phyloP scores from a whole-genome alignment of 768 basidiomycete genomes.

The Lactifluus pinguis region DNA sequence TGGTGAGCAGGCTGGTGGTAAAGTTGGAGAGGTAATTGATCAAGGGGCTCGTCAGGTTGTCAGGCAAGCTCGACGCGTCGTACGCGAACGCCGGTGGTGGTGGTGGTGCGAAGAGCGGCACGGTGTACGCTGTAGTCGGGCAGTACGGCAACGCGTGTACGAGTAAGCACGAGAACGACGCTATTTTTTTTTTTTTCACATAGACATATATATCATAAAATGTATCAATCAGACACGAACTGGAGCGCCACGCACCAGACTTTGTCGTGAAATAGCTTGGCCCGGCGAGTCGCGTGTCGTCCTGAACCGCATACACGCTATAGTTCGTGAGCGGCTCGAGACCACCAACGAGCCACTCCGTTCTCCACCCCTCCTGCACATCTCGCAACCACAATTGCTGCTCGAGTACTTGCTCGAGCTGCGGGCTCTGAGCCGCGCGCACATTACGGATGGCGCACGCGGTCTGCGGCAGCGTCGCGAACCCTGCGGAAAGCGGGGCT shows the following conservation, averaged over 20 bases:
- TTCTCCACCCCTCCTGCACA: conserved; percentile 46
- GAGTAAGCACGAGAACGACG: conserved; percentile 59
- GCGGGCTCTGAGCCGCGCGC: not conserved
- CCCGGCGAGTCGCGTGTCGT: conserved; percentile 47
- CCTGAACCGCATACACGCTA: conserved; percentile 58
- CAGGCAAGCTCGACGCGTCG: conserved; percentile 43
- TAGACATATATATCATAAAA: not conserved
- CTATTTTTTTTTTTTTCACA: conserved; percentile 25
- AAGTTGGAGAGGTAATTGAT: conserved; percentile 61
- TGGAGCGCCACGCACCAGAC: conserved; percentile 28
- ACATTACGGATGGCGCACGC: conserved; percentile 46
- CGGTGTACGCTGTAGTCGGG: conserved; percentile 57
- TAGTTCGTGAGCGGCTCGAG: conserved; percentile 66
- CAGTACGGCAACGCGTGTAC: conserved; percentile 68
- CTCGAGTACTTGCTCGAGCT: conserved; percentile 26
- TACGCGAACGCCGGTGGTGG: conserved; percentile 36
- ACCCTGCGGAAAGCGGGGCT: conserved; percentile 36
- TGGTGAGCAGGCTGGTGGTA: conserved; percentile 58
- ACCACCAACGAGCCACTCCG: conserved; percentile 55
- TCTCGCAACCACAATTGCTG: conserved; percentile 51
- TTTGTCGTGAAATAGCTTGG: conserved; percentile 73
- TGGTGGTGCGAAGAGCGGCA: conserved; percentile 52
- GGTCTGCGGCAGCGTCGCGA: conserved; percentile 42
- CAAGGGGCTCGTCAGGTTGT: conserved; percentile 40
- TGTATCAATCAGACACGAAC: not conserved